Conservation (phyloP, 2,329 filamentous ascomycete genomes). For the Neoscytalidium dimidiatum region DNA sequence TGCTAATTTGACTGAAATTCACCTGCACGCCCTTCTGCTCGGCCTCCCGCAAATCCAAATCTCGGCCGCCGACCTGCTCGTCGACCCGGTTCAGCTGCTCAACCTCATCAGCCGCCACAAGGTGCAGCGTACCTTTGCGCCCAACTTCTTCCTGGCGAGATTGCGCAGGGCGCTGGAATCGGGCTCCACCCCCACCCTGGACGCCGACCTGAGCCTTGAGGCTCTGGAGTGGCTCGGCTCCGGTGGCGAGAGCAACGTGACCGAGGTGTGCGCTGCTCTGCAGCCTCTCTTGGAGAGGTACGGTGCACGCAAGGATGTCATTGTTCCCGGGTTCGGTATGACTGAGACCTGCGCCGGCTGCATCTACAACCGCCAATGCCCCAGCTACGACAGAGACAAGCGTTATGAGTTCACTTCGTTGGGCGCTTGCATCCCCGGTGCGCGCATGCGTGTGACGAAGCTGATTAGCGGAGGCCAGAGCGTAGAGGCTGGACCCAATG, state of each 20-base stretch:
- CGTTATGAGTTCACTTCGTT: slow-evolving; percentile 38
- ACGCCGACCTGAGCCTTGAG: slow-evolving; percentile 29
- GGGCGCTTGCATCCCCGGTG: slow-evolving; percentile 42
- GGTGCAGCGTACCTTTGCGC: slow-evolving; percentile 49
- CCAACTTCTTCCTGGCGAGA: slow-evolving; percentile 43
- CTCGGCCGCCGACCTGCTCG: slow-evolving; percentile 41
- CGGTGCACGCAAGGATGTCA: slow-evolving; percentile 35
- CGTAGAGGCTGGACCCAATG: slow-evolving; percentile 18
- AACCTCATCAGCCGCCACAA: slow-evolving; percentile 43
- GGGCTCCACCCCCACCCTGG: slow-evolving; percentile 15
- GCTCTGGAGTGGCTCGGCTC: slow-evolving; percentile 39
- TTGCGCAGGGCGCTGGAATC: slow-evolving; percentile 16
- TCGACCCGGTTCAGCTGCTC: slow-evolving; percentile 43
- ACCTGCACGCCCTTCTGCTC: slow-evolving; percentile 51
- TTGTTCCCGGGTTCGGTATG: slow-evolving; percentile 51
- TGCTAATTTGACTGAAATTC: slow-evolving; percentile 53
- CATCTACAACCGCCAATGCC: slow-evolving; percentile 48
- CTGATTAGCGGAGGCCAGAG: slow-evolving; percentile 18
- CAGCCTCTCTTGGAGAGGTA: slow-evolving; percentile 32
- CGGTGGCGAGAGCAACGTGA: slow-evolving; percentile 51
- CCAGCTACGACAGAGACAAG: slow-evolving; percentile 39
- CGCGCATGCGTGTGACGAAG: slow-evolving; percentile 42
- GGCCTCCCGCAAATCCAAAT: slow-evolving; percentile 51
- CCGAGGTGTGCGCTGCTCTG: slow-evolving; percentile 33
- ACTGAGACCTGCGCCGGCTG: slow-evolving; percentile 56